Evolutionary conservation across 2,329 filamentous ascomycete genomes (phyloP).

Genomic region (Rhytidhysteron rufulum): DNA sequence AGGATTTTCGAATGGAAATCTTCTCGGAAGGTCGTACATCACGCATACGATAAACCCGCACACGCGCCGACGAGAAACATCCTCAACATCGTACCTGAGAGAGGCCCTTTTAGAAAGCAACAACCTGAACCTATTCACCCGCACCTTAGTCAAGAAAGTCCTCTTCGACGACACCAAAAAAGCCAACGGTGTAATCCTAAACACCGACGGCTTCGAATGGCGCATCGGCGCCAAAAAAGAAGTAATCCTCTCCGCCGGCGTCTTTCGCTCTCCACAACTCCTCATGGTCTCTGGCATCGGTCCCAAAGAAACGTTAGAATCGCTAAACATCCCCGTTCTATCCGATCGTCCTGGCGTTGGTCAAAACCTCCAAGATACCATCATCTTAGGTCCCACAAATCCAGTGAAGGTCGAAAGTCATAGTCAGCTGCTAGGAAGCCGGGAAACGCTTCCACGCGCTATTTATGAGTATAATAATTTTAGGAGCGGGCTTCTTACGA

Average conservation of each 20-base stretch:
- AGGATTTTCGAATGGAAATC: conserved; percentile 1
- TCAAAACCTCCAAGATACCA: conserved; percentile 14
- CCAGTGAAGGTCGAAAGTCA: conserved; percentile 14
- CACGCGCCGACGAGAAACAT: conserved; percentile 10
- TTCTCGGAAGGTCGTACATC: conserved; percentile 3
- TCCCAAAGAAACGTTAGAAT: conserved; percentile 12
- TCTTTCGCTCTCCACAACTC: conserved; percentile 41
- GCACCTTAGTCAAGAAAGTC: conserved; percentile 25
- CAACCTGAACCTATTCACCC: conserved; percentile 18
- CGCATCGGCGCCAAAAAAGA: conserved; percentile 31
- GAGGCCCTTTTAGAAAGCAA: conserved; percentile 8
- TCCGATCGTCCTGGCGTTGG: conserved; percentile 22
- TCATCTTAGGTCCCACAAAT: conserved; percentile 19
- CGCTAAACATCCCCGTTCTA: conserved; percentile 17
- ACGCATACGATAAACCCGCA: conserved; percentile 24
- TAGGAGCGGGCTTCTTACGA: too few relatives aligned
- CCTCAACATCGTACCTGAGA: conserved; percentile 18
- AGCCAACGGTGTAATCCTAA: conserved; percentile 9
- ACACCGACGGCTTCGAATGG: background rate
- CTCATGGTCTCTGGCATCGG: conserved; percentile 38
- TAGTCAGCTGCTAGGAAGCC: too few relatives aligned
- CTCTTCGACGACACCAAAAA: conserved; percentile 22
- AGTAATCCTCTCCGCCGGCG: conserved; percentile 43
- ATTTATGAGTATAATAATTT: too few relatives aligned
- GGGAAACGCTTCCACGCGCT: too few relatives aligned